phyloP scores from a whole-genome alignment of 306 rosid species.

The Quercus berberidifolia region DNA sequence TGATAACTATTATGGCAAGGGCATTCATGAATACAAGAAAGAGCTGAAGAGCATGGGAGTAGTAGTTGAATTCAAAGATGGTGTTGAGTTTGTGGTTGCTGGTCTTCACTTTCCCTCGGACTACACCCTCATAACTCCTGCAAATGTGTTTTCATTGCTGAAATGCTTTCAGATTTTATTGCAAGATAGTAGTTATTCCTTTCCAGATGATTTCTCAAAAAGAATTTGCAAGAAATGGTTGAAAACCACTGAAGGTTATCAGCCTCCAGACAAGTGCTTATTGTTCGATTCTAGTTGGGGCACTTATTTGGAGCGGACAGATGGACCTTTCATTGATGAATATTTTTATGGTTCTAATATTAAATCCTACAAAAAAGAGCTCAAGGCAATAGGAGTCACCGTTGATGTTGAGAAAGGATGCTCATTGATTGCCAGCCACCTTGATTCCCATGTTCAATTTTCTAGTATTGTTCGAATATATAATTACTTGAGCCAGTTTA shows the following conservation, averaged over 20 bases:
- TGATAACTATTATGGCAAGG: conserved; percentile 38
- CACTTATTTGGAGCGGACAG: conserved; percentile 32
- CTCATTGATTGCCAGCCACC: conserved; percentile 42
- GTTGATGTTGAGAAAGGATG: conserved; percentile 36
- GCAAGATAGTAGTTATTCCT: background rate
- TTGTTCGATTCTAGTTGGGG: conserved; percentile 49
- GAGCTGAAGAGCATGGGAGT: conserved; percentile 65
- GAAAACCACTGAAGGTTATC: conserved; percentile 57
- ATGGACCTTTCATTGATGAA: conserved; percentile 74
- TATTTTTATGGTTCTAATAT: conserved; percentile 43
- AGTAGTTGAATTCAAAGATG: conserved; percentile 40
- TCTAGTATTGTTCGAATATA: conserved; percentile 34
- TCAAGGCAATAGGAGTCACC: conserved; percentile 50
- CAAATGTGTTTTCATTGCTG: conserved; percentile 47
- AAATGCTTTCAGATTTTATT: conserved; percentile 34
- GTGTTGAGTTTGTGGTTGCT: conserved; percentile 37
- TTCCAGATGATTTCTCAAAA: conserved; percentile 27
- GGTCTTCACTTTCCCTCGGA: conserved; percentile 41
- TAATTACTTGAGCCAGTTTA: conserved; percentile 12
- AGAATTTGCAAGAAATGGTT: conserved; percentile 52
- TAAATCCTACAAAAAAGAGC: conserved; percentile 41
- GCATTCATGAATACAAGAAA: conserved; percentile 37
- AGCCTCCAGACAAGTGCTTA: conserved; percentile 47
- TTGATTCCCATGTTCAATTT: conserved; percentile 25
- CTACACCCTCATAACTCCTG: conserved; percentile 32